Evolutionary conservation across 2,329 filamentous ascomycete genomes (phyloP), one percentile per base, ranked within the genome.

Genomic region (Alternaria sp.): DNA sequence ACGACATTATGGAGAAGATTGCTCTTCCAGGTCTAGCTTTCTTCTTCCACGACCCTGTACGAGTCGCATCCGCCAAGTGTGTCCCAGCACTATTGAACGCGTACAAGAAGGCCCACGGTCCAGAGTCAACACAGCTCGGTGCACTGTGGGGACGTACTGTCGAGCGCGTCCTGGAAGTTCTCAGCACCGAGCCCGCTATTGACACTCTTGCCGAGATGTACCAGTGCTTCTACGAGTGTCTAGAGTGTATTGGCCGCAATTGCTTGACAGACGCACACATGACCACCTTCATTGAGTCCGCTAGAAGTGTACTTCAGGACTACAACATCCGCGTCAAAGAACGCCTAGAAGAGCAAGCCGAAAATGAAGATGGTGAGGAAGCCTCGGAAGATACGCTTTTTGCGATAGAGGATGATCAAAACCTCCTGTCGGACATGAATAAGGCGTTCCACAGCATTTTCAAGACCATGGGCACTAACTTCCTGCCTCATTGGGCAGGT

Each of bases 401-500:
- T 69, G 95, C 94, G 11, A 93, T 99, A 46, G 95, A 99, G 77
- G 95, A 99, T 68, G 95, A 99, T 75, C 94, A 98, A 79, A 97
- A 93, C 23, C 84, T 99, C 17, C 85, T 99, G 41, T 97, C 93
- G 2, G 95, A 99, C 74, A 99, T 99, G 95, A 99, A 99, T 86
- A 99, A 99, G 83, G 94, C 95, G 0, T 99, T 96, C 85, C 95
- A 99, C 80, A 94, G 93, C 60, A 92, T 99, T 66, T 99, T 99
- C 85, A 98, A 98, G 83, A 93, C 97, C 80, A 93, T 97, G 76
- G 91, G 92, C 24, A 84, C 88, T 9, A 82, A 85, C 10, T 99
- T 99, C 83, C 84, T 99, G 53, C 90, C 88, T 5, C 84, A 92
- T 40, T 99, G 94, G 93, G 91, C 97, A 75, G 86, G 87, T 52